These are phyloP conservation scores for Aspergillus texensis DNA, from an alignment of 2,329 filamentous ascomycete species.

Conservation along the genomic window DNA sequence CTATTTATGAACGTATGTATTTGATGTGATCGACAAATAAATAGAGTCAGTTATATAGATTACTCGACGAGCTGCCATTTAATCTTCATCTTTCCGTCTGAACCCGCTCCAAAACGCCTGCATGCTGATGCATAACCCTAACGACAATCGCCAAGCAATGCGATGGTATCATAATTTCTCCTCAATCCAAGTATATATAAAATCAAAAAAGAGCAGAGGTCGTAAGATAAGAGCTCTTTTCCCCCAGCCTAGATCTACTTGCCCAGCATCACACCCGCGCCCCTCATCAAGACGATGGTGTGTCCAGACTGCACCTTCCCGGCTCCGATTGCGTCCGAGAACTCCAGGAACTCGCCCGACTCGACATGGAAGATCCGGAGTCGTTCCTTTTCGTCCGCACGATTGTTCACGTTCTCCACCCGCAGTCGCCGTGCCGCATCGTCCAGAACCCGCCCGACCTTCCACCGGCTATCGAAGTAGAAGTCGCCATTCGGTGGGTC, in stretches of 20 bases:
- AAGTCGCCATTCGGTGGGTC: conserved; percentile 82
- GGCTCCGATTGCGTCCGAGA: conserved; percentile 79
- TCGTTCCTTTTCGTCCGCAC: conserved; percentile 63
- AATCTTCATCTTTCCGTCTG: background rate
- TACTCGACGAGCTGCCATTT: background rate
- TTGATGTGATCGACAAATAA: background rate
- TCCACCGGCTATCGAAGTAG: conserved; percentile 83
- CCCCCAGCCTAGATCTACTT: conserved; percentile 51
- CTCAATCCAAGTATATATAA: conserved; percentile 6
- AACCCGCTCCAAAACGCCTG: background rate
- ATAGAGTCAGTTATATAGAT: background rate
- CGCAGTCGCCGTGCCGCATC: conserved; percentile 46
- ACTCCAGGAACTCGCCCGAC: conserved; percentile 81
- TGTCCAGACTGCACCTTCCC: conserved; percentile 74
- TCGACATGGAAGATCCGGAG: conserved; percentile 92
- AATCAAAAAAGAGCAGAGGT: conserved; percentile 11
- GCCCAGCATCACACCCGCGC: conserved; percentile 74
- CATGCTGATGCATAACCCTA: background rate
- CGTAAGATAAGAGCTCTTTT: conserved; percentile 1
- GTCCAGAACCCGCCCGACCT: conserved; percentile 68
- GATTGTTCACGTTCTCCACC: conserved; percentile 51
- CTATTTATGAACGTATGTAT: background rate
- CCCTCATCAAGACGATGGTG: conserved; percentile 83
- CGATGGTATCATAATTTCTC: background rate
- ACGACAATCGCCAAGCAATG: background rate